Evolutionary conservation across 1,139 yeast genomes (phyloP).

Genomic region (Blastobotrys serpentis): DNA sequence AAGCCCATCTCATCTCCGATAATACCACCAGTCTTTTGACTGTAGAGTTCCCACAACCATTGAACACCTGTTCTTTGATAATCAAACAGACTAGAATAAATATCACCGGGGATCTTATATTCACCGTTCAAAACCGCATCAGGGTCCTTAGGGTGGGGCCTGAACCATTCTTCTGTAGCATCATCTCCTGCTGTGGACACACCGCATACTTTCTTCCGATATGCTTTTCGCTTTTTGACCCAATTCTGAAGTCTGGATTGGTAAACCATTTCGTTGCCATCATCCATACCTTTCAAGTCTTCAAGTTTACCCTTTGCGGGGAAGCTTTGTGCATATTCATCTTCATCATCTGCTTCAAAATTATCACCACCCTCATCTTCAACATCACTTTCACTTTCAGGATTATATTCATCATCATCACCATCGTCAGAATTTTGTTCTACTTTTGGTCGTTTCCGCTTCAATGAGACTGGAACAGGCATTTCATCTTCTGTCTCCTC

Average conservation of each 20-base stretch:
- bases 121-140: conserved; percentile 72
- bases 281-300: conserved; percentile 58
- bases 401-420: conserved; percentile 6
- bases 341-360: conserved; percentile 32
- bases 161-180: conserved; percentile 56
- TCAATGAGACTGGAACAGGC: not conserved
- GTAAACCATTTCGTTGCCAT: conserved; percentile 70
- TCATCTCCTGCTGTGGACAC: conserved; percentile 33
- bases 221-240: conserved; percentile 44
- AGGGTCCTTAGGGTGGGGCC: conserved; percentile 72
- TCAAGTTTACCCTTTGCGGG: conserved; percentile 21
- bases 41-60: conserved; percentile 75
- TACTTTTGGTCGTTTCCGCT: not conserved
- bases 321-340: conserved; percentile 15
- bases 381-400: conserved; percentile 9
- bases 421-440: not conserved
- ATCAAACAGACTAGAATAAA: conserved; percentile 80
- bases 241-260: conserved; percentile 60
- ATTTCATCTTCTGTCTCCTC: conserved; percentile 22
- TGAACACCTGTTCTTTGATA: conserved; percentile 88
- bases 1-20: conserved; percentile 98
- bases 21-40: conserved; percentile 89
- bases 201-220: conserved; percentile 26
- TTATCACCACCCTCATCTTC: conserved; percentile 25
- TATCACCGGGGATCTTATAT: conserved; percentile 84